Evolutionary conservation across 805 yeast genomes (phyloP), one percentile per base, ranked within the genome.

Genomic region (Yamadazyma akitaensis): DNA sequence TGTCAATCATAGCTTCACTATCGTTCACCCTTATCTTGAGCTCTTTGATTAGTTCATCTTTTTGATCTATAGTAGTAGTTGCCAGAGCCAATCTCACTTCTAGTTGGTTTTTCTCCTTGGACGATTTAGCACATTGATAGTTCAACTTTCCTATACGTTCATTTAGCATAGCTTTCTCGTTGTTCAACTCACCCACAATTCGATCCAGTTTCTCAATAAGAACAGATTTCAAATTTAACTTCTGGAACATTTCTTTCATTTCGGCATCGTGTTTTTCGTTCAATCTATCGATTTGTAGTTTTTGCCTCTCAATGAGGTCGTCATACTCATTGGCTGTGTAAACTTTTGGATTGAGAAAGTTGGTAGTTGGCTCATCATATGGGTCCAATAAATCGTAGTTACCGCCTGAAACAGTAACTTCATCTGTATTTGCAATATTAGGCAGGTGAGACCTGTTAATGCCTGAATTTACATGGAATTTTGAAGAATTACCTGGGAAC

Each of bases 321-420:
- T 43, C 47, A 25, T 37, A 43, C 26, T 43, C 47, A 14, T 37
- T 43, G 47, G 42, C 14, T n/a, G 43, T 32, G 31, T 44, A 44
- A 35, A 44, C 34, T 33, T 44, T 38, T 5, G 42, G n/a, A n/a
- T 44, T 40, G 31, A 44, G 32, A 13, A 44, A 44, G 17, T 38
- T 39, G 28, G 40, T 39, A 31, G 47, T 44, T 4, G 47, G 47
- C 17, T 44, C 47, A 38, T 44, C 42, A 37, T n/a, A 38, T 12
- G 41, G 41, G 17, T 38, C 41, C 12, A 38, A 25, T 2, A 38
- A 12, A 9, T 38, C 33, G 5, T 26, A 24, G 21, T 26, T 38
- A 13, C 41, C 41, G 3, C 33, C 41, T 3, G 33, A 9, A 18
- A 38, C 33, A 2, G 41, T 38, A 7, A 26, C 19, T 14, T 28